Evolutionary conservation across 768 basidiomycete genomes (phyloP).

Genomic region (Rhodosporidiobolus sp.): DNA sequence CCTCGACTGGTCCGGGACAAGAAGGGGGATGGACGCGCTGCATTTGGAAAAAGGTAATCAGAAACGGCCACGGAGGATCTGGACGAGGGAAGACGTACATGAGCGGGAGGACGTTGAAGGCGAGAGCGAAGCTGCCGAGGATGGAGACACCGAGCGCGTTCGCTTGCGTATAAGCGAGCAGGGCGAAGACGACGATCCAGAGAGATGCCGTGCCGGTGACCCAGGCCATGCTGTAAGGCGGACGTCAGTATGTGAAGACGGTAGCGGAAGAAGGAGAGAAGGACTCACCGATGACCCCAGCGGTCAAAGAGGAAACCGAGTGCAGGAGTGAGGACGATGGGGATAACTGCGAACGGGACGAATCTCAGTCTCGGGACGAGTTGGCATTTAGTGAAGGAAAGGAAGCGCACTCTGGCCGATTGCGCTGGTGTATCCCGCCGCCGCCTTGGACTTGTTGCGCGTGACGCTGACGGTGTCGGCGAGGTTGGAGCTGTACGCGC

Average conservation of each 20-base stretch:
- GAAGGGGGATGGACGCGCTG: conserved; percentile 18
- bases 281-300: not conserved
- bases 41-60: not conserved
- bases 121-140: conserved; percentile 21
- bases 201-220: conserved; percentile 3
- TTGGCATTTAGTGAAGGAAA: not conserved
- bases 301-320: conserved; percentile 24
- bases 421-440: conserved; percentile 20
- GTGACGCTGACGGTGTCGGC: conserved; percentile 20
- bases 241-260: too few relatives aligned
- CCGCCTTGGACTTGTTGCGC: not conserved
- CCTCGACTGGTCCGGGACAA: conserved; percentile 13
- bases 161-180: conserved; percentile 19
- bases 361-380: not conserved
- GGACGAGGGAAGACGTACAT: not conserved
- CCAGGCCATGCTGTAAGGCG: too few relatives aligned
- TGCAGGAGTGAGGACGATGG: conserved; percentile 21
- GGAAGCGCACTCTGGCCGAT: conserved; percentile 12
- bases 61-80: not conserved
- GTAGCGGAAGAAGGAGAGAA: not conserved
- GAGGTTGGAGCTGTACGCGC: conserved; percentile 15
- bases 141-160: conserved; percentile 16
- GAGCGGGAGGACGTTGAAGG: conserved; percentile 25
- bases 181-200: conserved; percentile 15
- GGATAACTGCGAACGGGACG: conserved; percentile 3